Base-by-base conservation (phyloP, 805 yeast genomes). In the Ogataea philodendri region DNA sequence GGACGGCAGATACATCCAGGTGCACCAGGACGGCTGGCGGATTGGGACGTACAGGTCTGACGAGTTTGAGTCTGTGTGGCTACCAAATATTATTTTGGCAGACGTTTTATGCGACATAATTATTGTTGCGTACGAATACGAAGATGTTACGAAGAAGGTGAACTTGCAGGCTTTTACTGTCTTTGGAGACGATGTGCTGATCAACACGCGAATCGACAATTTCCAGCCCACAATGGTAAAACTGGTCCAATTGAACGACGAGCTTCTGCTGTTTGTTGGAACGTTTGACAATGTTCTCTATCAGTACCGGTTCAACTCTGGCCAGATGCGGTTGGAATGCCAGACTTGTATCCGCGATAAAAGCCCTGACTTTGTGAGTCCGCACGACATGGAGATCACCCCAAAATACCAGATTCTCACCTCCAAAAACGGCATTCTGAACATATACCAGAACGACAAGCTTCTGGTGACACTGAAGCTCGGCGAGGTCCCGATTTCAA, bases 391-490 rank as follows among this genome's bases (percentile, higher is more conserved):
- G 4, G 30, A 19, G 4, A 8, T 25, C 10, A 19, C 42, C 9
- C 21, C 28, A 9, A 25, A 19, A 2, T 30, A 27, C 5, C 39
- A 19, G 4, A 7, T 56, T 9, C 4, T 55, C 5, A 45, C 59
- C 1, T 51, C 63, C 3, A 47, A 44, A 20, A 47, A 46, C 35
- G 63, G 63, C 1, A 36, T 43, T 3, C 33, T 44, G 15, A 2
- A 45, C 4, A 15, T 39, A 0, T 16, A 42, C n/a, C 18, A 34
- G n/a, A 14, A 26, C 3, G 6, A 15, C 3, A 9, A 16, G 7
- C 29, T 39, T 8, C 11, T 26, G 5, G 22, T 28, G 2, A 7
- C 19, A 3, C 24, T 44, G 3, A 42, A 37, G 14, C 17, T 54
- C 4, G 59, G 57, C 13, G 50, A 46, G 9, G 28, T 31, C 9